Evolutionary conservation across 371 early-diverging fungal genomes (phyloP), one percentile per base, ranked within the genome.

Genomic region (Mortierella sp.): DNA sequence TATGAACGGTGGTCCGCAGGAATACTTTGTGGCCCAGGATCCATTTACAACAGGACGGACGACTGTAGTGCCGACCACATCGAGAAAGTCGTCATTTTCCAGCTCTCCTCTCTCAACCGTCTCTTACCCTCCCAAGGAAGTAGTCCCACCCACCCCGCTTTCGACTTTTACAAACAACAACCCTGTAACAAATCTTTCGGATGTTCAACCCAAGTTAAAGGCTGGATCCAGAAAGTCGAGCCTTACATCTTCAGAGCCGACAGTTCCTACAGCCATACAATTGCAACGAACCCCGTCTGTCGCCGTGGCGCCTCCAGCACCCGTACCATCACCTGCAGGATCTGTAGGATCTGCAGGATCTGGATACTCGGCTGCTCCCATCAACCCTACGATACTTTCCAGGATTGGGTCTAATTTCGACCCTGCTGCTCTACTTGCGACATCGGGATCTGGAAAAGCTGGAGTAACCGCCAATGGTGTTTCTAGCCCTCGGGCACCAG

Each of bases 381-480:
- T 85, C 54, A 81, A 79, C 52, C 81, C 77, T 31, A 85, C 75
- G n/a, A 79, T 85, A 34, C 44, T 85, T n/a, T 85, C 85, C 2
- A 76, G 85, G 82, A 85, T 85, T 31, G 85, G 85, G 65, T 85
- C 85, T 11, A 85, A 85, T 55, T 85, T 85, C 63, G 85, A 85
- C 42, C 74, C 85, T 21, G 79, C 82, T 42, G 80, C 77, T 9
- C 45, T 85, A 26, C 79, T 85, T 24, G 84, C 84, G 3, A 74
- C 79, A 6, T 72, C 77, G 4, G 72, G 79, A 16, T 42, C 84
- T 7, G 70, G 70, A 4, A 45, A n/a, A 26, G 28, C 48, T 7
- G 38, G 50, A 7, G 21, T 72, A 44, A 21, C 45, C 0, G 2
- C 76, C 14, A 77, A 72, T 21, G 76, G 73, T 5, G 50, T 73